Conservation (phyloP, 495 filamentous ascomycete genomes). For the Talaromyces stipitatus region DNA sequence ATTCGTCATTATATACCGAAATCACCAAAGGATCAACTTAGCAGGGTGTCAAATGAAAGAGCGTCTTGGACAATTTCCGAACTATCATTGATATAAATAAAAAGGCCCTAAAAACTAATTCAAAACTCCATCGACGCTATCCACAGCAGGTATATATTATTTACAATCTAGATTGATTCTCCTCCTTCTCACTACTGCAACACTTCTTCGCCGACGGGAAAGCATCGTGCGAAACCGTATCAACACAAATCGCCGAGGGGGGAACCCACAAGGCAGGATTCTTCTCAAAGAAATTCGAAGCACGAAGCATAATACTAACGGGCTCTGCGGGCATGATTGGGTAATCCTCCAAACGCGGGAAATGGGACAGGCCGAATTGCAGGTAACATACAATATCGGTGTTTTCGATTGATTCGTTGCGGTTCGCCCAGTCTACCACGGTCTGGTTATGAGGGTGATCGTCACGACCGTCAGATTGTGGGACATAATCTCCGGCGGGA, state of each 20-base stretch:
- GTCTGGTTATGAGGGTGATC: slow-evolving; percentile 27
- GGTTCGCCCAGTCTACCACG: slow-evolving; percentile 29
- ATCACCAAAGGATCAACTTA: too few relatives aligned
- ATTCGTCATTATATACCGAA: too few relatives aligned
- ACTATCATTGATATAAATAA: too few relatives aligned
- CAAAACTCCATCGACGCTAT: too few relatives aligned
- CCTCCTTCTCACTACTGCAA: neutral
- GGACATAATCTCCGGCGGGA: slow-evolving; percentile 44
- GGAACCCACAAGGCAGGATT: slow-evolving; percentile 68
- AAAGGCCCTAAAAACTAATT: too few relatives aligned
- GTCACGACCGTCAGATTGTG: slow-evolving; percentile 29
- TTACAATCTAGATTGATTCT: slow-evolving; percentile 2
- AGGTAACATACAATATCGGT: slow-evolving; percentile 49
- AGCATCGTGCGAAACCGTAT: slow-evolving; percentile 6
- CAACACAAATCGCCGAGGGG: slow-evolving; percentile 31
- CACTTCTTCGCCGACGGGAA: slow-evolving; percentile 2
- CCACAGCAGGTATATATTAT: neutral
- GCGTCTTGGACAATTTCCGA: too few relatives aligned
- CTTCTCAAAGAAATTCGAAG: slow-evolving; percentile 61
- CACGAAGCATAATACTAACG: slow-evolving; percentile 58
- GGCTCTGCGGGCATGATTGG: slow-evolving; percentile 67
- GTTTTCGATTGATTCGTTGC: slow-evolving; percentile 45
- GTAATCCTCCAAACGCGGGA: slow-evolving; percentile 52
- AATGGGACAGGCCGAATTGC: slow-evolving; percentile 53
- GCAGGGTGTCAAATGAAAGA: too few relatives aligned